phyloP scores from a whole-genome alignment of 208 protist genomes.

The Leptomonas pyrrhocoris region DNA sequence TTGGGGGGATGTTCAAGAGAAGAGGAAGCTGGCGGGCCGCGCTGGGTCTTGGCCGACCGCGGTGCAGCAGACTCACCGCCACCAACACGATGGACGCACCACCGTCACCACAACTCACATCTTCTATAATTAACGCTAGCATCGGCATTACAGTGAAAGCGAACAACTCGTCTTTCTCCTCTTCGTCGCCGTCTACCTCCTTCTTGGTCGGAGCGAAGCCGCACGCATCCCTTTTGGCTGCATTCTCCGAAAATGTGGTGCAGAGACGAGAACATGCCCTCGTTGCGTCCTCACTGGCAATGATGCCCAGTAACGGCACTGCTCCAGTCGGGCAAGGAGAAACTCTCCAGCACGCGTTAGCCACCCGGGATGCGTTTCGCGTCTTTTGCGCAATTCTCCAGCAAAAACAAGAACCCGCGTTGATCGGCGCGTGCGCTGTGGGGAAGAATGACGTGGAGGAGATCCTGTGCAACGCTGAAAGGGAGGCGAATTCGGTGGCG shows the following conservation, averaged over 20 bases:
- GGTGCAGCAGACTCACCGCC: background rate
- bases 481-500: slow-evolving; percentile 27
- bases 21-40: slow-evolving; percentile 3
- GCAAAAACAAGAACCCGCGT: background rate
- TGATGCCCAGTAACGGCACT: slow-evolving; percentile 8
- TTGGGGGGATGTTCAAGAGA: slow-evolving; percentile 15
- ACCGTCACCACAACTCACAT: background rate
- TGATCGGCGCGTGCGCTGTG: no score
- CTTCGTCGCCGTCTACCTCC: background rate
- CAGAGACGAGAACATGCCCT: background rate
- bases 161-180: background rate
- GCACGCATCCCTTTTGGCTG: background rate
- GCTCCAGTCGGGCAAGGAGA: background rate
- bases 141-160: background rate
- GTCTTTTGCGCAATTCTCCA: slow-evolving; percentile 20
- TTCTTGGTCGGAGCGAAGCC: background rate
- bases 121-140: background rate
- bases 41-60: slow-evolving; percentile 3
- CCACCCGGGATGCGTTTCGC: slow-evolving; percentile 23
- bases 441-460: slow-evolving; percentile 6
- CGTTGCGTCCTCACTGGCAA: background rate
- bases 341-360: slow-evolving; percentile 5
- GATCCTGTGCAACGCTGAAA: slow-evolving; percentile 19
- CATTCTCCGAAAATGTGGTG: background rate
- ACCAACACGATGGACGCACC: background rate